Evolutionary conservation across 495 filamentous ascomycete species (phyloP).

Genomic region (Penicillium angulare): DNA sequence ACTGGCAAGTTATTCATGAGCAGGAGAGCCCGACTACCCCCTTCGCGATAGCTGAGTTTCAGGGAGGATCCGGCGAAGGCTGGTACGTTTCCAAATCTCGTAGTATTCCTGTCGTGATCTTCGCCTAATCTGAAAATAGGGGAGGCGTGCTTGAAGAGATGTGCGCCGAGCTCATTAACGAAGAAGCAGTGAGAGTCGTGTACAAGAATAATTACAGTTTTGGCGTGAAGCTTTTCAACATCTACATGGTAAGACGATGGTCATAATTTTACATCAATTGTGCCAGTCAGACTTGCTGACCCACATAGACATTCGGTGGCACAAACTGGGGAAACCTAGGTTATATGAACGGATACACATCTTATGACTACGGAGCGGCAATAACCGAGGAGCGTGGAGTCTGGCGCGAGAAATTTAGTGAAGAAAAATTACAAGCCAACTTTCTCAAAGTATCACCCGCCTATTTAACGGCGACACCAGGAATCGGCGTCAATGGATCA

Average conservation of each 20-base stretch:
- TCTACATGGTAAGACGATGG: slow-evolving; percentile 56
- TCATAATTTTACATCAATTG: background rate
- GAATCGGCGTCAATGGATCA: slow-evolving; percentile 38
- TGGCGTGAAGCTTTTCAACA: slow-evolving; percentile 53
- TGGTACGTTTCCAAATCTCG: slow-evolving; percentile 1
- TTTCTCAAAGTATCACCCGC: slow-evolving; percentile 64
- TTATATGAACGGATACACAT: slow-evolving; percentile 63
- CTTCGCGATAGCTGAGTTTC: slow-evolving; percentile 57
- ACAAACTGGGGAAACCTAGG: slow-evolving; percentile 82
- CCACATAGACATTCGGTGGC: slow-evolving; percentile 55
- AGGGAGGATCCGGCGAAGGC: slow-evolving; percentile 9
- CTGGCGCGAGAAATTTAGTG: slow-evolving; percentile 68
- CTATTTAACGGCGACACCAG: slow-evolving; percentile 52
- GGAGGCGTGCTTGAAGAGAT: slow-evolving; percentile 59
- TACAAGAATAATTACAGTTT: slow-evolving; percentile 65
- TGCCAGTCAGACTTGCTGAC: background rate
- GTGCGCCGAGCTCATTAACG: slow-evolving; percentile 56
- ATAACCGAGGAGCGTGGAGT: slow-evolving; percentile 62
- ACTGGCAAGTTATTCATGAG: slow-evolving; percentile 42
- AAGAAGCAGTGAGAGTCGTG: slow-evolving; percentile 66
- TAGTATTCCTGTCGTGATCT: slow-evolving; percentile 35
- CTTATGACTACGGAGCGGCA: slow-evolving; percentile 62
- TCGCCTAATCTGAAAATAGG: slow-evolving; percentile 36
- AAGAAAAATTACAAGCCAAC: slow-evolving; percentile 66
- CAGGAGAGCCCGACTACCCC: slow-evolving; percentile 58